Evolutionary conservation across 2,329 filamentous ascomycete genomes (phyloP).

Genomic region (Cryphonectria naterciae): DNA sequence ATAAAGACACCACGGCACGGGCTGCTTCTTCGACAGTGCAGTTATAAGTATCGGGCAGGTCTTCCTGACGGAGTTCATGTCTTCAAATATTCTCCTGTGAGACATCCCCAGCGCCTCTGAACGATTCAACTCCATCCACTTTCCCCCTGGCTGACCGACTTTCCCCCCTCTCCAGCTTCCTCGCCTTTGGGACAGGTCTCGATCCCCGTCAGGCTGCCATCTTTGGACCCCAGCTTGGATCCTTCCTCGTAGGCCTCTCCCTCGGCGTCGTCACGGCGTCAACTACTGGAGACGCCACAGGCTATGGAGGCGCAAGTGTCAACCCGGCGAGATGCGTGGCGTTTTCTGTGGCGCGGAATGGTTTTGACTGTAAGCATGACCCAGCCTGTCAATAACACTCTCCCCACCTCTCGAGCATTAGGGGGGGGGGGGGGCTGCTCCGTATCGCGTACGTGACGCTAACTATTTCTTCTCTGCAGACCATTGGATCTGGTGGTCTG

Average conservation of each 20-base stretch:
- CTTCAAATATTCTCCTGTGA: conserved; percentile 45
- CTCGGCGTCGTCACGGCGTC: conserved; percentile 43
- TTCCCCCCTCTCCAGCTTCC: conserved; percentile 37
- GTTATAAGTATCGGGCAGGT: conserved; percentile 44
- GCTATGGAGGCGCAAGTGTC: conserved; percentile 48
- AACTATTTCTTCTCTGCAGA: conserved; percentile 30
- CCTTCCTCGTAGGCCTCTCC: conserved; percentile 50
- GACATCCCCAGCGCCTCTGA: conserved; percentile 3
- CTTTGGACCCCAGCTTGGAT: conserved; percentile 53
- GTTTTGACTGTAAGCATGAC: conserved; percentile 31
- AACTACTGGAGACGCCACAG: conserved; percentile 43
- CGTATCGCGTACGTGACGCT: background rate
- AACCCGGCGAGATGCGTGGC: conserved; percentile 52
- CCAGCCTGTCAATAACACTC: conserved; percentile 14
- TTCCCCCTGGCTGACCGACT: background rate
- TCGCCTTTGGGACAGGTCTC: conserved; percentile 56
- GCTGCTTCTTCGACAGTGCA: conserved; percentile 43
- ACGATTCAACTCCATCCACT: background rate
- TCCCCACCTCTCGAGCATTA: background rate
- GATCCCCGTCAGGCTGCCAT: conserved; percentile 55
- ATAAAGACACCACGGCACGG: conserved; percentile 38
- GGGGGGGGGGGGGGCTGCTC: background rate
- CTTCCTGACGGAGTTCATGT: conserved; percentile 53
- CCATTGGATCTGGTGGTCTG: conserved; percentile 46
- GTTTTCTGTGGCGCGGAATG: conserved; percentile 43